Base-by-base conservation (phyloP, 805 yeast species). In the Naumovozyma dairenensis region DNA sequence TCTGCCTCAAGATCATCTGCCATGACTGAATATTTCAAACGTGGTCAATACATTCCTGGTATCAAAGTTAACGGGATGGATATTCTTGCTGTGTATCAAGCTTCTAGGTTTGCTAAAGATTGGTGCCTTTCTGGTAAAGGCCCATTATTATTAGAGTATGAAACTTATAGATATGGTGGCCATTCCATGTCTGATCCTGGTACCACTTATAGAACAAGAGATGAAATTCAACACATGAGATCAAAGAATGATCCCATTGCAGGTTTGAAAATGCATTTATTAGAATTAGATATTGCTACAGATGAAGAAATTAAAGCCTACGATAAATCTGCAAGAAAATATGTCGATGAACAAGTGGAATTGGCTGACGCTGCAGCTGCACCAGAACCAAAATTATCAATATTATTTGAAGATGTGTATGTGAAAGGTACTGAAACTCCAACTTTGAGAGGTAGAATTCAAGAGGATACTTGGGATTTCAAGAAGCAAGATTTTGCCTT, bases 181-280 rank as follows among this genome's bases (percentile, higher is more conserved):
- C 98, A 92, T 77, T 92, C 98, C 51, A 92, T 92, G 97, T 89
- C 97, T 50, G 98, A 92, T 69, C 98, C 98, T 57, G 98, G 98
- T 74, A 92, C 98, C 64, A 92, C 98, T 48, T 92, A 92, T 80
- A 82, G 98, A 77, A 92, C 98, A 60, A 87, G 98, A 73, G 98
- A 92, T 70, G 98, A 92, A 72, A 92, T 92, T 51, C 96, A 87
- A 71, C 89, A 89, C 72, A 87, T 92, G 96, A 83, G 98, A 73
- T 85, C 97, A 28, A 82, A 85, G 72, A 86, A 82, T 63, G 98
- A 92, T 65, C 96, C 97, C 52, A 85, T 92, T 63, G 87, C 94
- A 37, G 97, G 97, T 50, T 76, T 92, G 60, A 89, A 87, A 74
- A 78, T 77, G 55, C 82, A 76, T 44, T 69, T 92, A 47, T 61